A percentile compares a stretch with the other conserved stretches of the same genome.
Conservation (phyloP, 257 asterid genomes). For the Solanum pennellii region DNA sequence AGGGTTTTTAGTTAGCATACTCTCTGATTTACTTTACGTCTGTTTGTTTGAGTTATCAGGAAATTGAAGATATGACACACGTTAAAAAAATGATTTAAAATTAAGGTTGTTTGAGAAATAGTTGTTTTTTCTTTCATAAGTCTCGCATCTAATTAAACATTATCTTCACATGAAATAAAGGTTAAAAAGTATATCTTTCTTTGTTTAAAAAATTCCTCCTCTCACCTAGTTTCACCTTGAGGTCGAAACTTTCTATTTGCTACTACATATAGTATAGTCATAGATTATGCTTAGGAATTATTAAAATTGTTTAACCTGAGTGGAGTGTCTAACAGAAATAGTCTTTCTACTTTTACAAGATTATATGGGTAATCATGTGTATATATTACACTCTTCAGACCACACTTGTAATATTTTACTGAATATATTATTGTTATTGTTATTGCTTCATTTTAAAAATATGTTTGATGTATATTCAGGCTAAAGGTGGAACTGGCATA, state of each 20-base stretch:
- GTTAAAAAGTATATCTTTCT: not conserved
- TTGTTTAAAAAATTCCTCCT: not conserved
- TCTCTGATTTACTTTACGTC: not conserved
- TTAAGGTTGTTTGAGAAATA: not conserved
- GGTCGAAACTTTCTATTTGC: not conserved
- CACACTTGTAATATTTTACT: not conserved
- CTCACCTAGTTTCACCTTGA: not conserved
- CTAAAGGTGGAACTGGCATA: conserved; percentile 12
- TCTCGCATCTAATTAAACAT: too few species aligned
- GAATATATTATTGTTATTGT: not conserved
- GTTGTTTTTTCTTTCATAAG: not conserved
- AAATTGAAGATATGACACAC: not conserved
- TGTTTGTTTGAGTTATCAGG: not conserved
- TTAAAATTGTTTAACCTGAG: not conserved
- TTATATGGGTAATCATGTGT: not conserved
- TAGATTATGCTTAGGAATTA: not conserved
- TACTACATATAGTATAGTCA: not conserved
- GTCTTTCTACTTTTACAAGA: not conserved
- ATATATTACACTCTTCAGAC: not conserved
- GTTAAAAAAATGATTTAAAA: not conserved
- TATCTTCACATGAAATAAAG: not conserved
- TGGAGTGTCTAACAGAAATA: not conserved
- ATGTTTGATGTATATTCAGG: conserved; percentile 16
- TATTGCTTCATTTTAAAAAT: not conserved
- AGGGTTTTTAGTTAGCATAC: not conserved